Evolutionary conservation across 2,329 filamentous ascomycete species (phyloP), one percentile per base, ranked within the genome.

Genomic region (Epichloe sibirici): DNA sequence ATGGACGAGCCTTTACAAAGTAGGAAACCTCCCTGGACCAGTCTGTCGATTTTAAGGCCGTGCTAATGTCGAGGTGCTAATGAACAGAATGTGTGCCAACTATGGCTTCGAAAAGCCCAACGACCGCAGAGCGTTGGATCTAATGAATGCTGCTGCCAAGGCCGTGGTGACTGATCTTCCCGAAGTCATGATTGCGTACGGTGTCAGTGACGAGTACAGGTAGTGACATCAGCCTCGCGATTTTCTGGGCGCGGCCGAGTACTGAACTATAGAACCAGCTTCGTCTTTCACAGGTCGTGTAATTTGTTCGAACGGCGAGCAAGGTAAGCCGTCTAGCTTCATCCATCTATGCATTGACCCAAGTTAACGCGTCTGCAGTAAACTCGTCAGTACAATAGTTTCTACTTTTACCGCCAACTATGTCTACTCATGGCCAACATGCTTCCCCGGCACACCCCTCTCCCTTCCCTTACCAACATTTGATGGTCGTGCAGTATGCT

Each of bases 1-100:
- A 98, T 70, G 93, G 93, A 25, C 79, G 91, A 57, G 90, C 90
- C 17, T 98, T 98, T 70, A 93, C 90, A 62, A 96, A 95, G 89
- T 94, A 73, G 15, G 28, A 21, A 11, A 13, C 35, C n/a, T 21
- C 12, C 13, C 12, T 7, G 5, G 3, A 21, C 6, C 7, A 3
- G 5, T 31, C 3, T 21, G 1, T 8, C 11, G 13, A 9, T 34
- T 3, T 8, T 21, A 28, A 21, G 2, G 6, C 12, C 11, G 38
- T 23, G 12, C 55, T 66, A 44, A 59, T 11, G 8, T 11, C 8
- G 9, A 31, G 50, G 11, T 23, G 7, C 12, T 7, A 9, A 21
- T 48, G 12, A 37, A 31, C 28, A 94, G 88, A 63, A 82, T 96
- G 60, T 90, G 88, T 56, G 77, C 81, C 56, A 88, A 86, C 67